These are phyloP conservation scores for Colletotrichum liriopes DNA, from an alignment of 2,329 filamentous ascomycete species.

Conservation along the genomic window DNA sequence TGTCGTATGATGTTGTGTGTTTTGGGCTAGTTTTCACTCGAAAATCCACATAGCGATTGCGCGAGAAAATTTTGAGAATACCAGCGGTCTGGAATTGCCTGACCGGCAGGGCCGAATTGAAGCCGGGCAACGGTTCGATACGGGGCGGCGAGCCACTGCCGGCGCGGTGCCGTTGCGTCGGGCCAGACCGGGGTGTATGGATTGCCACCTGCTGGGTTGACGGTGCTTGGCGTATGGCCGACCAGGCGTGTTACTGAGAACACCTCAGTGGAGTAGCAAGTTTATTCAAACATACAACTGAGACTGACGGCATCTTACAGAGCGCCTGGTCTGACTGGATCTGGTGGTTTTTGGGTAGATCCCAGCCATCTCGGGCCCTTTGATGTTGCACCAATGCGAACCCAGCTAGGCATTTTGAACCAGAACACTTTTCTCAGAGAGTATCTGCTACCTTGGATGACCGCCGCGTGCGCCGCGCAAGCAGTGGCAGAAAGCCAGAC, in stretches of 20 bases:
- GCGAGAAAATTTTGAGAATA: too few species aligned
- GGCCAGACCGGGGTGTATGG: background rate
- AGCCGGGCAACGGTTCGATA: conserved; percentile 10
- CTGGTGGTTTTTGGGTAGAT: too few species aligned
- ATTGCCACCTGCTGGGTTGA: background rate
- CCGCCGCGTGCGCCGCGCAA: background rate
- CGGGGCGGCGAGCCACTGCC: conserved; percentile 13
- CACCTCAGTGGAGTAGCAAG: background rate
- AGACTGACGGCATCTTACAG: too few species aligned
- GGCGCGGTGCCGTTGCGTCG: conserved; percentile 29
- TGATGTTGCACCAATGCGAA: background rate
- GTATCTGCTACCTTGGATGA: background rate
- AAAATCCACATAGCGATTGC: background rate
- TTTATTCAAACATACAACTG: background rate
- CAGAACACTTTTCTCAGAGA: background rate
- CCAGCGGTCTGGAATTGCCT: background rate
- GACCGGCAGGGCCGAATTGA: conserved; percentile 10
- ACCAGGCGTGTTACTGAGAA: background rate
- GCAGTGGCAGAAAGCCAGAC: background rate
- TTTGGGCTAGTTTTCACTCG: background rate
- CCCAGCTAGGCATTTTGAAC: too few species aligned
- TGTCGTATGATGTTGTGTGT: conserved; percentile 33
- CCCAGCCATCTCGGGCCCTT: too few species aligned
- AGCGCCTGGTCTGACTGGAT: background rate
- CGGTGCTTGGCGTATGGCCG: background rate